Conservation (phyloP, 2,329 filamentous ascomycete genomes). For the Pestalotiopsis sp. region DNA sequence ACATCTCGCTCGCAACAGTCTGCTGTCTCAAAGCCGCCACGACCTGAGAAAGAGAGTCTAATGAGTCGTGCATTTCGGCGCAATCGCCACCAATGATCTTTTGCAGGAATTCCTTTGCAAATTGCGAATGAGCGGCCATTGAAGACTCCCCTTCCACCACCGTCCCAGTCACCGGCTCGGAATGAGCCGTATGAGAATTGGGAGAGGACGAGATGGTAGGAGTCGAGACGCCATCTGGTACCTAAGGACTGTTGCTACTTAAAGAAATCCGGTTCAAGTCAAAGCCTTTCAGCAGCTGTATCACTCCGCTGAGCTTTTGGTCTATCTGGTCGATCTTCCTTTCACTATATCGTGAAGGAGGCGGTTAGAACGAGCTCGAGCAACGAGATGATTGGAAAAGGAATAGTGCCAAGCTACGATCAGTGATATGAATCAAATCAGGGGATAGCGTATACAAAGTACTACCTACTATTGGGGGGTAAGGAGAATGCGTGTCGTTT, state of each 20-base stretch:
- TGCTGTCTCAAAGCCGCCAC: constrained; percentile 50
- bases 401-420: not conserved
- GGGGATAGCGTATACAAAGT: not conserved
- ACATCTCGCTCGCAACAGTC: constrained; percentile 23
- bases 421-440: not conserved
- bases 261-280: constrained; percentile 15
- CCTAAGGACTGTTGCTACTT: constrained; percentile 22
- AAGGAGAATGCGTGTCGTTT: constrained; percentile 12
- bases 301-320: constrained; percentile 28
- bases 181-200: not conserved
- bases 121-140: constrained; percentile 50
- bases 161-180: constrained; percentile 33
- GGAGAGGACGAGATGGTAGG: not conserved
- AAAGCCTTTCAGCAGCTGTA: not conserved
- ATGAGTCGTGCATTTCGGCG: constrained; percentile 29
- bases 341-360: constrained; percentile 9
- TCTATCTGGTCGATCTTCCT: constrained; percentile 33
- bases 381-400: not conserved
- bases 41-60: constrained; percentile 48
- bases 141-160: constrained; percentile 52
- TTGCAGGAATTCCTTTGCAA: constrained; percentile 55
- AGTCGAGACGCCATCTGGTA: not conserved
- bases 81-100: constrained; percentile 47
- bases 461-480: constrained; percentile 14
- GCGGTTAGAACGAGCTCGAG: not conserved